These are phyloP conservation scores for Ceratobasidium papillatum DNA, from an alignment of 1,284 basidiomycete species.

Conservation along the genomic window DNA sequence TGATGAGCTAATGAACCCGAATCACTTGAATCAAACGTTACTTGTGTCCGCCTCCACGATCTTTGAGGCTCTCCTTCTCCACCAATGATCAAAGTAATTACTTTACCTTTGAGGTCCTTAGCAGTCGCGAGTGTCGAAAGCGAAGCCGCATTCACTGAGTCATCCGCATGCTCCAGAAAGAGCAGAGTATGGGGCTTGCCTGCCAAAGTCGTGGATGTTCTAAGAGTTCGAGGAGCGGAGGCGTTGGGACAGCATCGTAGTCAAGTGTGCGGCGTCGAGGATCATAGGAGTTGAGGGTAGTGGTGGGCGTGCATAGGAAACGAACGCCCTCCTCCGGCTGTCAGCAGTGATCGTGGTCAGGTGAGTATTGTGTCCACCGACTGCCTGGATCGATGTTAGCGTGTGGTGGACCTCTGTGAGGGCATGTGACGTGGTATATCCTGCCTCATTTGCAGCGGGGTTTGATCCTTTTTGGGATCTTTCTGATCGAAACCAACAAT, in stretches of 20 bases:
- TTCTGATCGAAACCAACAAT: no score
- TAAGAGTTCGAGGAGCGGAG: not conserved
- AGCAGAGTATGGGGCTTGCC: slow-evolving; percentile 72
- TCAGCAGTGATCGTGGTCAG: slow-evolving; percentile 25
- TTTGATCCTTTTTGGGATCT: slow-evolving; percentile 40
- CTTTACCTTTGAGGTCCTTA: slow-evolving; percentile 81
- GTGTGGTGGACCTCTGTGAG: not conserved
- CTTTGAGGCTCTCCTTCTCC: slow-evolving; percentile 69
- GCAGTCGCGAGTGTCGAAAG: slow-evolving; percentile 92
- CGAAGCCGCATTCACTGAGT: slow-evolving; percentile 83
- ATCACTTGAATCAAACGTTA: slow-evolving; percentile 50
- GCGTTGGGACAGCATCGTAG: slow-evolving; percentile 16
- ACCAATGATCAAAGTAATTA: slow-evolving; percentile 86
- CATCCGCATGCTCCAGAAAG: slow-evolving; percentile 87
- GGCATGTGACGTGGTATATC: slow-evolving; percentile 39
- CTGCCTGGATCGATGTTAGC: not conserved
- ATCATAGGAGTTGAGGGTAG: not conserved
- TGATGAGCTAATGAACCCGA: not conserved
- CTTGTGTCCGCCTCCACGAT: slow-evolving; percentile 83
- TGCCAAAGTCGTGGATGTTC: slow-evolving; percentile 12
- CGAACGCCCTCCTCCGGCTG: slow-evolving; percentile 16
- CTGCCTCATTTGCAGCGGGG: slow-evolving; percentile 38
- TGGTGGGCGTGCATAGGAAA: not conserved
- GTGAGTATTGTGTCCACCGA: not conserved
- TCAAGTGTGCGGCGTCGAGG: not conserved